Evolutionary conservation across 306 rosid species (phyloP).

Genomic region (Dryas octopetala): DNA sequence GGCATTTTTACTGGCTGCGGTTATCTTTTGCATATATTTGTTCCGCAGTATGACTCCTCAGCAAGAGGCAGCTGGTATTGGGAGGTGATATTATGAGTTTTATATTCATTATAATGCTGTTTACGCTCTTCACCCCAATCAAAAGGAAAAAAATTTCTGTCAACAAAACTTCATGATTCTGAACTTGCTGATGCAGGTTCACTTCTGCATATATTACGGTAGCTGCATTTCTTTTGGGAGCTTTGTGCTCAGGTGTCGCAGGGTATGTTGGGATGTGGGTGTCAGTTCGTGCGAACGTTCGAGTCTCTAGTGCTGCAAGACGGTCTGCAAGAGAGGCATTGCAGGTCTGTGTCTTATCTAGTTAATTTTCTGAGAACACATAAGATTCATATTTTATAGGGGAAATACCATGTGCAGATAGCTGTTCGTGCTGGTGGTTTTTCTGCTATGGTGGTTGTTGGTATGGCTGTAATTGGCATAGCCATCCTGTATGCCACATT

Average conservation of each 20-base stretch:
- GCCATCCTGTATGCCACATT: constrained; percentile 89
- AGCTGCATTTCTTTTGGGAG: constrained; percentile 93
- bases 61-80: constrained; percentile 86
- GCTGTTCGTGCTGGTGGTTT: constrained; percentile 99
- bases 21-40: constrained; percentile 86
- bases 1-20: constrained; percentile 81
- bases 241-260: constrained; percentile 91
- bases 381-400: constrained; percentile 32
- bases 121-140: neutral
- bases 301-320: constrained; percentile 98
- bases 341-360: constrained; percentile 63
- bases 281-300: constrained; percentile 97
- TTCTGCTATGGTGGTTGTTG: constrained; percentile 91
- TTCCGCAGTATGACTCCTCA: constrained; percentile 86
- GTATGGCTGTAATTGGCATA: constrained; percentile 96
- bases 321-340: constrained; percentile 98
- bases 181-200: constrained; percentile 63
- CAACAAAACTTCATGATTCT: constrained; percentile 17
- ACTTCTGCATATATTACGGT: constrained; percentile 89
- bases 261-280: constrained; percentile 99
- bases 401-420: constrained; percentile 58
- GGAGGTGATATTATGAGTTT: constrained; percentile 59
- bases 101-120: neutral
- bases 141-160: neutral
- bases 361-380: constrained; percentile 27